A percentile compares a stretch with the other conserved stretches of the same genome.
Conservation (phyloP, 192 early-diverging fungal genomes). For the Linnemannia schmuckeri region DNA sequence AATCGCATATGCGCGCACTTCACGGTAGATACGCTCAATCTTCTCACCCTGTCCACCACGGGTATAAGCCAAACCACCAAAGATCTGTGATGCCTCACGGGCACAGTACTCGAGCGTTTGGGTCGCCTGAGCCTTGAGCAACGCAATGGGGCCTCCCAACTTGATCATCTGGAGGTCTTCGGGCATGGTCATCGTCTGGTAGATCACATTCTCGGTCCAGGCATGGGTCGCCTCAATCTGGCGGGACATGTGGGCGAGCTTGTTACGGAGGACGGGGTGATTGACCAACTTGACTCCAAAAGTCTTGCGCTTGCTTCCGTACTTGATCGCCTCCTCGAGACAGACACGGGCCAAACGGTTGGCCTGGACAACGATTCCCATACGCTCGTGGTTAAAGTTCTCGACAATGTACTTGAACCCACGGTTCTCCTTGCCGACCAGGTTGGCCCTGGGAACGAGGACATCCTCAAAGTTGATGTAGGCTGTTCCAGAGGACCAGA, state of each 20-base stretch:
- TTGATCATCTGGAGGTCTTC: slow-evolving; percentile 78
- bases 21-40: slow-evolving; percentile 87
- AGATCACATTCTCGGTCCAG: slow-evolving; percentile 85
- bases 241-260: slow-evolving; percentile 86
- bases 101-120: slow-evolving; percentile 92
- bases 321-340: slow-evolving; percentile 85
- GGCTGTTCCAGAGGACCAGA: slow-evolving; percentile 87
- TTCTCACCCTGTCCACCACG: slow-evolving; percentile 81
- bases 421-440: slow-evolving; percentile 87
- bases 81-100: slow-evolving; percentile 90
- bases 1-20: slow-evolving; percentile 87
- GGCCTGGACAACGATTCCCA: slow-evolving; percentile 86
- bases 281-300: slow-evolving; percentile 90
- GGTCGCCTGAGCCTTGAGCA: slow-evolving; percentile 87
- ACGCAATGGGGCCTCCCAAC: slow-evolving; percentile 87
- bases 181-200: slow-evolving; percentile 78
- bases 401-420: slow-evolving; percentile 82
- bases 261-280: slow-evolving; percentile 86
- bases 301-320: slow-evolving; percentile 86
- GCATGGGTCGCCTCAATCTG: slow-evolving; percentile 89
- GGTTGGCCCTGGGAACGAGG: slow-evolving; percentile 84
- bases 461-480: slow-evolving; percentile 89
- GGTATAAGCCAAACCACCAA: slow-evolving; percentile 86
- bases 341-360: slow-evolving; percentile 90
- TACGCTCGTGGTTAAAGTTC: slow-evolving; percentile 86